Base-by-base conservation (phyloP, 1,284 basidiomycete genomes). In the Puccinia triticina region DNA sequence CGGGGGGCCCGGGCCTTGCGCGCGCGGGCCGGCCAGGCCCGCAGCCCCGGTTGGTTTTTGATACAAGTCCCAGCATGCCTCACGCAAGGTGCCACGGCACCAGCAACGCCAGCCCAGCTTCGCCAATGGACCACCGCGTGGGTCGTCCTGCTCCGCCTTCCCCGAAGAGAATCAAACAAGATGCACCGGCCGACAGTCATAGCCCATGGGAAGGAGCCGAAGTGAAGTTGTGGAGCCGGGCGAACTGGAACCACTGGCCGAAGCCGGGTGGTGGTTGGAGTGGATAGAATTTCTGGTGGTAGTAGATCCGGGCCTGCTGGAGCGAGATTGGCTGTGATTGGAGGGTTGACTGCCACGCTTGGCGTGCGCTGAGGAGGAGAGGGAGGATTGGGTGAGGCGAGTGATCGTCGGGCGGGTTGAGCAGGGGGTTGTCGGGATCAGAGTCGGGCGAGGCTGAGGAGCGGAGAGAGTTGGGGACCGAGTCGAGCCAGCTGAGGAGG, bases 191-290 rank as follows among this genome's bases (percentile, higher is more conserved):
- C n/a, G n/a, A n/a, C n/a, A n/a, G n/a, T n/a, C n/a, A n/a, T n/a
- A n/a, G n/a, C n/a, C n/a, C n/a, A n/a, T n/a, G n/a, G n/a, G n/a
- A n/a, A n/a, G n/a, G n/a, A n/a, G n/a, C n/a, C n/a, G n/a, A n/a
- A 85, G 91, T 90, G 78, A 93, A 92, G 29, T 91, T 89, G 86
- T 93, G 90, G 74, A 91, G 89, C 86, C 90, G 88, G 29, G 92
- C 93, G 87, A 96, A 97, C 79, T 89, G 87, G 90, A 91, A 97
- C 95, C 95, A 98, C 59, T 90, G 88, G 57, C 73, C 69, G 55
- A 80, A 80, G 16, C 78, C 78, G 11, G 67, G 40, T 3, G 78
- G 78, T 5, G 78, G 78, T 46, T 61, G 37, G 29, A 80, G 69
- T 59, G 78, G 78, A 61, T 72, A 26, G 46, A 72, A 72, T 10